Conservation (phyloP, 2,329 filamentous ascomycete genomes). For the Venturia carpophila region DNA sequence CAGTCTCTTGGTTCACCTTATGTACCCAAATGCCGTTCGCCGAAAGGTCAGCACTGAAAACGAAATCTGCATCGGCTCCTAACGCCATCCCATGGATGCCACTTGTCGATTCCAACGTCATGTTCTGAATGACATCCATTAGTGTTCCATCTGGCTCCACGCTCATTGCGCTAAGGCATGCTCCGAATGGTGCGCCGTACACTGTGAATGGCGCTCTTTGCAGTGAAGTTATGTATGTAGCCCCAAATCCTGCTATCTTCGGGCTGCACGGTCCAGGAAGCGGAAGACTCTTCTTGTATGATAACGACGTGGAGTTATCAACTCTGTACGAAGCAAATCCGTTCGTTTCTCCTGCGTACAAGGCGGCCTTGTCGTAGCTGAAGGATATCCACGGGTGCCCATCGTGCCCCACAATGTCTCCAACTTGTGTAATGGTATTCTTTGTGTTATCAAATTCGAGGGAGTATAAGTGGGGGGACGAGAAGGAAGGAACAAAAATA, state of each 20-base stretch:
- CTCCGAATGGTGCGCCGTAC: constrained; percentile 80
- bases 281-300: constrained; percentile 62
- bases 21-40: constrained; percentile 82
- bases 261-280: neutral
- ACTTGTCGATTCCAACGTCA: constrained; percentile 58
- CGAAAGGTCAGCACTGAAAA: constrained; percentile 71
- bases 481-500: constrained; percentile 89
- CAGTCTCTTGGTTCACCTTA: constrained; percentile 55
- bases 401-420: constrained; percentile 70
- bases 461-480: constrained; percentile 80
- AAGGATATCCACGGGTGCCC: constrained; percentile 93
- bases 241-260: constrained; percentile 41
- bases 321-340: constrained; percentile 18
- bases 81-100: constrained; percentile 80
- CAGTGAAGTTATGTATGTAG: constrained; percentile 79
- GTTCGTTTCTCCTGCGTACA: constrained; percentile 5
- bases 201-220: constrained; percentile 70
- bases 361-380: constrained; percentile 45
- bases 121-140: constrained; percentile 60
- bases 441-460: constrained; percentile 80
- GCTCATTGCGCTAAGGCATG: constrained; percentile 56
- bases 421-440: constrained; percentile 64
- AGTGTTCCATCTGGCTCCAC: constrained; percentile 51
- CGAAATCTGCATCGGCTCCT: constrained; percentile 61
- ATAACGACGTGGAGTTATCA: constrained; percentile 46